Evolutionary conservation across 495 filamentous ascomycete species (phyloP).

Genomic region (Xylaria grammica): DNA sequence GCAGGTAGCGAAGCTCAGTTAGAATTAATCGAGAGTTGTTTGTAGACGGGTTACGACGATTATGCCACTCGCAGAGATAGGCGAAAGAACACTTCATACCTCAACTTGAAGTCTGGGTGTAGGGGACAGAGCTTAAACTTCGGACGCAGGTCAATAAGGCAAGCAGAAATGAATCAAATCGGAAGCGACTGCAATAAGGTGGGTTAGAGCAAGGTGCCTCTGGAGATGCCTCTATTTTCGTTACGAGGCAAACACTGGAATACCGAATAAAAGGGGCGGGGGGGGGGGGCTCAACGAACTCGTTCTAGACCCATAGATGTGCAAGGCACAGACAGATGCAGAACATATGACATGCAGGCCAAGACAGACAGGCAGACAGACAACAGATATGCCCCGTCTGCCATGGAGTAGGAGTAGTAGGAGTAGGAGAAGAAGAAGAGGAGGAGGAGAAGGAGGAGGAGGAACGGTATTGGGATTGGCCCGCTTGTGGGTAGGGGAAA

Average conservation of each 20-base stretch:
- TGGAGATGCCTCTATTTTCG: too few relatives aligned
- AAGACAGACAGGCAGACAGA: too few relatives aligned
- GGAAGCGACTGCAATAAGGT: background rate
- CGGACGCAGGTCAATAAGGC: background rate
- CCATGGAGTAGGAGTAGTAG: background rate
- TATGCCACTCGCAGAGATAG: constrained; percentile 11
- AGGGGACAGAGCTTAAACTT: background rate
- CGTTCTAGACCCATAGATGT: too few relatives aligned
- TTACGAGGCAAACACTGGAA: too few relatives aligned
- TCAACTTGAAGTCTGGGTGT: background rate
- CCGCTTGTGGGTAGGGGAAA: too few relatives aligned
- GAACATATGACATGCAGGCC: constrained; percentile 2
- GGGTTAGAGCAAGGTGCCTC: too few relatives aligned
- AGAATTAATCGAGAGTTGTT: background rate
- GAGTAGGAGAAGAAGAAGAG: too few relatives aligned
- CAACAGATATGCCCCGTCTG: background rate
- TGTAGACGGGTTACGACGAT: too few relatives aligned
- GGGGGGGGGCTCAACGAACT: too few relatives aligned
- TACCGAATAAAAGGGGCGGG: too few relatives aligned
- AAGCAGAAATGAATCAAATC: background rate
- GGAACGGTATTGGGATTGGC: too few relatives aligned
- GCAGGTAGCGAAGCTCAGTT: background rate
- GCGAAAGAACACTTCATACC: background rate
- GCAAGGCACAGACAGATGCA: background rate
- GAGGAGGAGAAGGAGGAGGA: too few relatives aligned